Evolutionary conservation across 2,329 filamentous ascomycete species (phyloP).

Genomic region (Diaporthe sp.): DNA sequence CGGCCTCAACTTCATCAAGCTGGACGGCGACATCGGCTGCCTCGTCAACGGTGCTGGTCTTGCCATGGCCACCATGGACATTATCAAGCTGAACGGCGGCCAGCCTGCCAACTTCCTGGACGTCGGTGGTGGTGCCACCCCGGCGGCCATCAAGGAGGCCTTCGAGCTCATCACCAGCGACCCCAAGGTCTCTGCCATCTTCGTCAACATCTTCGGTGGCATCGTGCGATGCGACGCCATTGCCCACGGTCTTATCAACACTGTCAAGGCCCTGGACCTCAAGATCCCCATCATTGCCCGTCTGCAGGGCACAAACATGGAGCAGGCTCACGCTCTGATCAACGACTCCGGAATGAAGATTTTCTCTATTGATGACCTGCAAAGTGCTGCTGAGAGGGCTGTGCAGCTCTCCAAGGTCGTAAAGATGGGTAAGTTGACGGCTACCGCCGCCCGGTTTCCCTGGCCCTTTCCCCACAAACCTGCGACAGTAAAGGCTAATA

Average conservation of each 20-base stretch:
- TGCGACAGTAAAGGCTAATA: constrained; percentile 33
- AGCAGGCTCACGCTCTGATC: constrained; percentile 91
- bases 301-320: constrained; percentile 98
- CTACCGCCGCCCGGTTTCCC: neutral
- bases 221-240: constrained; percentile 99
- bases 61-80: constrained; percentile 99
- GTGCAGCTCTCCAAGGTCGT: constrained; percentile 99
- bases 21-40: constrained; percentile 99
- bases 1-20: constrained; percentile 99
- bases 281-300: constrained; percentile 97
- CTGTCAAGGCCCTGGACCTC: constrained; percentile 94
- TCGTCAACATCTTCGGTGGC: constrained; percentile 99
- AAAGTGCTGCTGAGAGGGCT: constrained; percentile 96
- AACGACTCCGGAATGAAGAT: constrained; percentile 99
- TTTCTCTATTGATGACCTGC: constrained; percentile 98
- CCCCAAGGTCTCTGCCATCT: constrained; percentile 97
- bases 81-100: constrained; percentile 99
- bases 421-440: constrained; percentile 83
- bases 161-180: constrained; percentile 99
- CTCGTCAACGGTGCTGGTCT: constrained; percentile 99
- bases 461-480: constrained; percentile 1
- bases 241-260: constrained; percentile 94
- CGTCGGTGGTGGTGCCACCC: constrained; percentile 96
- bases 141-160: constrained; percentile 95
- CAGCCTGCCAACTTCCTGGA: constrained; percentile 98